Conservation (phyloP, 495 filamentous ascomycete genomes). For the Talaromyces adpressus region DNA sequence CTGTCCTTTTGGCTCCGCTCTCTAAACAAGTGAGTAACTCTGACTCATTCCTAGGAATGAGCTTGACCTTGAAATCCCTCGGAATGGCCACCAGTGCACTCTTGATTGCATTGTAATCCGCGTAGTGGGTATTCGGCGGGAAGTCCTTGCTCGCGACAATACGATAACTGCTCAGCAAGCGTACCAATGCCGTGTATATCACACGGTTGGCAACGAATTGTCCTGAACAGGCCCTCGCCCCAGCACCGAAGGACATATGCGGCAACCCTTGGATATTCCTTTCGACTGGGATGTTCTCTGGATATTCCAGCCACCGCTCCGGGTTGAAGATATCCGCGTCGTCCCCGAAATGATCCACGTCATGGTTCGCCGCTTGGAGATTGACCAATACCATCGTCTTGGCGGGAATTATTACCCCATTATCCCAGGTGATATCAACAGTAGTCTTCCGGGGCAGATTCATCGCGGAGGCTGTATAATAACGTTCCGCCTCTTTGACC, state of each 20-base stretch:
- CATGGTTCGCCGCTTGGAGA: conserved; percentile 40
- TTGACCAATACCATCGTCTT: conserved; percentile 42
- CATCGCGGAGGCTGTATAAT: conserved; percentile 27
- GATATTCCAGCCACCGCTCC: conserved; percentile 29
- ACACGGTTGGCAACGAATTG: conserved; percentile 33
- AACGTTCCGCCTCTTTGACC: too few relatives aligned
- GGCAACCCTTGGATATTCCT: conserved; percentile 18
- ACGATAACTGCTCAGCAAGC: conserved; percentile 29
- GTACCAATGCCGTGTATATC: conserved; percentile 32
- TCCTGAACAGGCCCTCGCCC: conserved; percentile 34
- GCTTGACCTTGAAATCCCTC: conserved; percentile 37
- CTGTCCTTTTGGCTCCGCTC: too few relatives aligned
- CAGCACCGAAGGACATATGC: conserved; percentile 39
- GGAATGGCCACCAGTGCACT: conserved; percentile 40
- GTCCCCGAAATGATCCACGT: conserved; percentile 31
- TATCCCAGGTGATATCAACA: conserved; percentile 31
- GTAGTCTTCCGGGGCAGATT: conserved; percentile 34
- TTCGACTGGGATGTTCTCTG: conserved; percentile 18
- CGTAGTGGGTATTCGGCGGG: conserved; percentile 40
- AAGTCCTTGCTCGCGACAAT: conserved; percentile 30
- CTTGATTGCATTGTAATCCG: conserved; percentile 41
- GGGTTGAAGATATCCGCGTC: conserved; percentile 34
- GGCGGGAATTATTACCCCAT: conserved; percentile 33
- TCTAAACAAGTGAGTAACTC: background rate
- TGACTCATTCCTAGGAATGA: conserved; percentile 20